Base-by-base conservation (phyloP, 768 basidiomycete genomes). In the Calocybe cyanea region DNA sequence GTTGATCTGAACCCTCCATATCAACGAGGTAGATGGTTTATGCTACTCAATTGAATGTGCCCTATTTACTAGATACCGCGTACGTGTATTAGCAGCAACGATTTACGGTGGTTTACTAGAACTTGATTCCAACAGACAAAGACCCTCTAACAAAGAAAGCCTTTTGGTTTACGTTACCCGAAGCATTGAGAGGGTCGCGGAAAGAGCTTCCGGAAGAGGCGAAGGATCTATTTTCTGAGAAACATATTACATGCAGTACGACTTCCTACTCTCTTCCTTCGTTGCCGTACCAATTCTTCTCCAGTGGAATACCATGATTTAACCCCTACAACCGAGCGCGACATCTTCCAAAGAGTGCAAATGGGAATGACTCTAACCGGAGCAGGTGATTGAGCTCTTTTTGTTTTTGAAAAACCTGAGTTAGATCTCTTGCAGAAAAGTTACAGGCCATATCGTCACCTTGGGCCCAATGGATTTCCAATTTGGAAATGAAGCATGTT, bases 311-410 rank as follows among this genome's bases (percentile, higher is more conserved):
- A 91, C 53, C 62, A 68, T 28, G 60, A 68, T 21, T 65, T 92
- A 1, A 60, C 71, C 2, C 69, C 76, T 10, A 68, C 70, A 4
- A 66, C 71, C 3, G 87, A 92, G 61, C 78, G 88, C 39, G 89
- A 92, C 43, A 82, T 91, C 17, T 89, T 88, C 57, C 84, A 87
- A 54, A 72, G 90, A 20, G 89, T 92, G 13, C 90, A 92, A 54
- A 62, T 92, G 32, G 89, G 89, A 43, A 80, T 88, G 67, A 69
- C 78, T 13, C 69, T 92, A 38, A 83, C 84, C 7, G 75, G 81
- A 17, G 84, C 87, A 59, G 86, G 87, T 84, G 55, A 36, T 67
- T 54, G 11, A 10, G 21, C 14, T 13, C 25, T 19, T 17, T 10
- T 6, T 19, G 19, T 19, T 11, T 25, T n/a, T 18, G 31, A 28